phyloP scores from a whole-genome alignment of 306 rosid species.

The Cicer pinnatifidum region DNA sequence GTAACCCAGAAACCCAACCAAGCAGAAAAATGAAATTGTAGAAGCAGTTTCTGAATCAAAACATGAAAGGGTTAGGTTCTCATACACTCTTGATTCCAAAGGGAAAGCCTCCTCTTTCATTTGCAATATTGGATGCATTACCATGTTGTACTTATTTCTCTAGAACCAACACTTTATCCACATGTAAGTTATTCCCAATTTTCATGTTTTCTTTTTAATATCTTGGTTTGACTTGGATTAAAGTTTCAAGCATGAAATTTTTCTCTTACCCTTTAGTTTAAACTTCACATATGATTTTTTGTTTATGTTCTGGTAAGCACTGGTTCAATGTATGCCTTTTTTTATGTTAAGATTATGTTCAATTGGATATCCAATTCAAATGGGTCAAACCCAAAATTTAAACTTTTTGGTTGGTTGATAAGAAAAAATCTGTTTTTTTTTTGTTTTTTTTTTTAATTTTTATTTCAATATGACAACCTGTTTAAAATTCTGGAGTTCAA shows the following conservation, averaged over 20 bases:
- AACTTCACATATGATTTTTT: neutral
- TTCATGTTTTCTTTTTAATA: neutral
- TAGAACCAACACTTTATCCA: slow-evolving; percentile 36
- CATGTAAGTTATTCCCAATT: slow-evolving; percentile 59
- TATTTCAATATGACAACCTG: neutral
- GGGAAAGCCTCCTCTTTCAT: slow-evolving; percentile 68
- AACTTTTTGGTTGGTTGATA: slow-evolving; percentile 7
- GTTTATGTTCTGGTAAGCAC: slow-evolving; percentile 11
- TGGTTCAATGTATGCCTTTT: neutral
- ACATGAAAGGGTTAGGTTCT: slow-evolving; percentile 72
- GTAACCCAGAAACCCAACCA: slow-evolving; percentile 40
- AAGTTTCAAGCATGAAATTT: slow-evolving; percentile 11
- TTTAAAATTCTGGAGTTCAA: slow-evolving; percentile 16
- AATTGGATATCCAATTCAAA: slow-evolving; percentile 25
- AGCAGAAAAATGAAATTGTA: slow-evolving; percentile 54
- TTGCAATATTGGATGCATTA: slow-evolving; percentile 58
- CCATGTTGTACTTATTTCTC: slow-evolving; percentile 55
- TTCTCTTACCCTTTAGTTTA: slow-evolving; percentile 5
- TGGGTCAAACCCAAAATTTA: neutral
- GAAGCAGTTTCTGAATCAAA: slow-evolving; percentile 31
- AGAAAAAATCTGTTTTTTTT: neutral
- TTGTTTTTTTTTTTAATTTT: neutral
- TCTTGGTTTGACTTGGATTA: slow-evolving; percentile 33
- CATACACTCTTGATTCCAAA: slow-evolving; percentile 62
- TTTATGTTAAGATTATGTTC: slow-evolving; percentile 15